phyloP scores from a whole-genome alignment of 2,329 filamentous ascomycete genomes.

The Alternaria sp. region DNA sequence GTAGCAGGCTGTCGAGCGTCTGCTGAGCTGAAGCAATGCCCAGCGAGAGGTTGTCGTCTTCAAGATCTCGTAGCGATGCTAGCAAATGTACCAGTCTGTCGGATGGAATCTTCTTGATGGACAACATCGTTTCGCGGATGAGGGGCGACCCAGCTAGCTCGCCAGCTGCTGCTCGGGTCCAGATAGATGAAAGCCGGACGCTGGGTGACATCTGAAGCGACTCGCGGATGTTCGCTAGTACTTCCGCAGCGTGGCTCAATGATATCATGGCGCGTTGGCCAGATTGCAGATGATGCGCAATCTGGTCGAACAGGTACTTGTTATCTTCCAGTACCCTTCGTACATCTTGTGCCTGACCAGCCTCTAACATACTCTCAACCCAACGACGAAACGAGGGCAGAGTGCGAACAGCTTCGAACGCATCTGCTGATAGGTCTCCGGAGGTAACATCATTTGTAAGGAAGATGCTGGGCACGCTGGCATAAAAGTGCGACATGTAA shows the following conservation, averaged over 20 bases:
- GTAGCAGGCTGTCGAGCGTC: conserved; percentile 44
- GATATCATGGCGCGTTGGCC: conserved; percentile 50
- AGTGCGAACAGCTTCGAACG: conserved; percentile 71
- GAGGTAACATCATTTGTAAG: conserved; percentile 49
- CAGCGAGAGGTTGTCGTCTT: conserved; percentile 25
- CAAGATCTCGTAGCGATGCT: conserved; percentile 36
- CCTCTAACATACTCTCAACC: conserved; percentile 50
- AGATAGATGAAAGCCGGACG: conserved; percentile 57
- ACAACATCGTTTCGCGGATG: conserved; percentile 61
- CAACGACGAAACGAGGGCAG: conserved; percentile 67
- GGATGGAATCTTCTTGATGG: conserved; percentile 66
- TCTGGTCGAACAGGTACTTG: conserved; percentile 57
- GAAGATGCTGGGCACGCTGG: conserved; percentile 74
- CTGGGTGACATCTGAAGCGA: conserved; percentile 45
- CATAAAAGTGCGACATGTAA: conserved; percentile 87
- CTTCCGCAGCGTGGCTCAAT: conserved; percentile 48
- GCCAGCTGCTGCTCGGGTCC: conserved; percentile 65
- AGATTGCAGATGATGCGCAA: conserved; percentile 41
- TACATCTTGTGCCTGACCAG: conserved; percentile 50
- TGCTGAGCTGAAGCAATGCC: conserved; percentile 28
- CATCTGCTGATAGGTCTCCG: conserved; percentile 61
- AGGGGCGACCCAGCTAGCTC: conserved; percentile 61
- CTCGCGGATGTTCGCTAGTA: conserved; percentile 47
- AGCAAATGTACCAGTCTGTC: conserved; percentile 57
- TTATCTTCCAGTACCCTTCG: conserved; percentile 67